Base-by-base conservation (phyloP, 2,329 filamentous ascomycete species). In the Penicillium crustosum region DNA sequence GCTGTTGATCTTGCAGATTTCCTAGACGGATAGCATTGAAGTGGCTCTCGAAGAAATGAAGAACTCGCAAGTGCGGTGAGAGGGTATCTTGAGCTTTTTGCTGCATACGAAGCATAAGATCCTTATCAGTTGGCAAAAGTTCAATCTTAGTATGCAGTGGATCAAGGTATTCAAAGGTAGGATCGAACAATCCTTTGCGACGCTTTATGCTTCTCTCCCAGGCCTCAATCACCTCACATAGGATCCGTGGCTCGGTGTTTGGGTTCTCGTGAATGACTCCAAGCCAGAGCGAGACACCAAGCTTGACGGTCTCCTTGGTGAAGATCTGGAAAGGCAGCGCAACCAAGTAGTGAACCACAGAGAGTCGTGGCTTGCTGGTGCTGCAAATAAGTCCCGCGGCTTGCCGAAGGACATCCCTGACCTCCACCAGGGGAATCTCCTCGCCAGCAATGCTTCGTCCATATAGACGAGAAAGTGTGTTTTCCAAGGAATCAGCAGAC, bases 221-320 rank as follows among this genome's bases (percentile, higher is more conserved):
- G 62, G 93, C 90, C 70, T 94, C 89, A 10, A 89, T 89, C 66
- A 97, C 90, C 71, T 96, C 91, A 52, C 87, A 87, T 33, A 99
- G 78, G 55, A 99, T 86, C 60, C 92, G 87, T 9, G 93, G 85
- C 73, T 96, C 92, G 75, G 97, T 88, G 55, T 85, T 84, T 3
- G 93, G 90, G 68, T 96, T 97, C 73, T 99, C 94, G 68, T 97
- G 94, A 69, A 97, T 95, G 15, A 97, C 90, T 27, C 94, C 94
- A 60, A 97, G 86, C 94, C 94, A 99, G 7, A 99, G 80, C 4
- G 94, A 97, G 36, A 97, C 89, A 6, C 94, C 95, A 50, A 97
- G 85, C 71, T 96, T 96, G 72, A 99, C 94, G 2, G 93, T 94
- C 69, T 96, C 90, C 73, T 96, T 96, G 6, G 89, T 95, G 73